Conservation (phyloP, 2,329 filamentous ascomycete species). For the Aspergillus sp. region DNA sequence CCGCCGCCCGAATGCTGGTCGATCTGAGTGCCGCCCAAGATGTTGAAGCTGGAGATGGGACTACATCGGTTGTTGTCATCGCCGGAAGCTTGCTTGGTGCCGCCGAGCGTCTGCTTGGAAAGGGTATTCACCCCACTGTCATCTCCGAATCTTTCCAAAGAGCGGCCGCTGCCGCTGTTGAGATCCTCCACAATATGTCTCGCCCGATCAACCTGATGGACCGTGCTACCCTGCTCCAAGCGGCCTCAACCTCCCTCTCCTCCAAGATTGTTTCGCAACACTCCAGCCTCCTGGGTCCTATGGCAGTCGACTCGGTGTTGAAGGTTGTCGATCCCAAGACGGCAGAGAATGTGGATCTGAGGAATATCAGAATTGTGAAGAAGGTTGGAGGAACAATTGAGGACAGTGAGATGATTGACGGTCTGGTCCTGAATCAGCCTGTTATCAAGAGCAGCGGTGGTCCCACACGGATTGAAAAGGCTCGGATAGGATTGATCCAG, state of each 20-base stretch:
- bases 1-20: slow-evolving; percentile 99
- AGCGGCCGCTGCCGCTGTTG: slow-evolving; percentile 84
- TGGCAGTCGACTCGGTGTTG: slow-evolving; percentile 95
- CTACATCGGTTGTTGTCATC: slow-evolving; percentile 97
- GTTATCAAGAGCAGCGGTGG: slow-evolving; percentile 94
- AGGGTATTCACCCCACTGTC: slow-evolving; percentile 94
- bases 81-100: slow-evolving; percentile 92
- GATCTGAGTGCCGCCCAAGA: slow-evolving; percentile 96
- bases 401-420: slow-evolving; percentile 96
- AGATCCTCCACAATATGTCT: slow-evolving; percentile 93
- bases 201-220: slow-evolving; percentile 89
- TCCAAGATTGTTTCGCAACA: slow-evolving; percentile 99
- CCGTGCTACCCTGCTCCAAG: slow-evolving; percentile 88
- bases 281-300: slow-evolving; percentile 90
- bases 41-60: slow-evolving; percentile 97
- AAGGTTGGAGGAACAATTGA: slow-evolving; percentile 98
- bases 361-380: slow-evolving; percentile 96
- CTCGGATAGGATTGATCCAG: slow-evolving; percentile 93
- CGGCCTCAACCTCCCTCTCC: slow-evolving; percentile 93
- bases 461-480: slow-evolving; percentile 93
- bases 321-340: slow-evolving; percentile 96
- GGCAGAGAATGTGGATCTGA: slow-evolving; percentile 93
- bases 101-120: slow-evolving; percentile 85
- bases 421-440: slow-evolving; percentile 86
- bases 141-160: slow-evolving; percentile 98